Conservation (phyloP, 345 rosid genomes). For the Stellera chamaejasme region DNA sequence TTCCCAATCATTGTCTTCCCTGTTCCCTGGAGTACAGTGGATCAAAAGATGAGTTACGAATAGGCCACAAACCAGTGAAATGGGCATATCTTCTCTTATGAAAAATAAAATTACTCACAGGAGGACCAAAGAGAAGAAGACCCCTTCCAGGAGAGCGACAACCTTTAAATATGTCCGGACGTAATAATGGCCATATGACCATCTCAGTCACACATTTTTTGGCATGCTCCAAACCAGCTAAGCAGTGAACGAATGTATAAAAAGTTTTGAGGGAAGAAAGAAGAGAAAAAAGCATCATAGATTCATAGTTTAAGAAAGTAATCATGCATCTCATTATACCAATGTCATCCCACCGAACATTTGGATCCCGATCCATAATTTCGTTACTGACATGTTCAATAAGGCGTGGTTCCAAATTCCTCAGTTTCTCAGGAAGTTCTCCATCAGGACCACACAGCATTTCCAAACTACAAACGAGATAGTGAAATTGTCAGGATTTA, state of each 20-base stretch:
- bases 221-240: conserved; percentile 99
- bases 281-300: neutral
- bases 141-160: conserved; percentile 99
- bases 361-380: conserved; percentile 93
- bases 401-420: conserved; percentile 93
- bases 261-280: neutral
- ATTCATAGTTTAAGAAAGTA: conserved; percentile 2
- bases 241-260: conserved; percentile 23
- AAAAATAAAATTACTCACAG: conserved; percentile 48
- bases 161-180: conserved; percentile 93
- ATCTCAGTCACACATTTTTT: conserved; percentile 98
- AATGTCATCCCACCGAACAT: conserved; percentile 95
- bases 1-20: conserved; percentile 99
- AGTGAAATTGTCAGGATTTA: neutral
- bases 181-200: conserved; percentile 96
- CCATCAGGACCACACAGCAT: conserved; percentile 96
- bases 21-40: conserved; percentile 92
- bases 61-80: conserved; percentile 10
- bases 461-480: conserved; percentile 54
- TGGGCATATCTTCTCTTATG: conserved; percentile 6
- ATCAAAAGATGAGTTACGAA: conserved; percentile 12
- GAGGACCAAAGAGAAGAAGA: conserved; percentile 98
- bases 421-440: conserved; percentile 90
- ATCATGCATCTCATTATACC: conserved; percentile 40
- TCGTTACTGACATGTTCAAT: conserved; percentile 97